Base-by-base conservation (phyloP, 2,329 filamentous ascomycete genomes). In the Anthostomella pinea region DNA sequence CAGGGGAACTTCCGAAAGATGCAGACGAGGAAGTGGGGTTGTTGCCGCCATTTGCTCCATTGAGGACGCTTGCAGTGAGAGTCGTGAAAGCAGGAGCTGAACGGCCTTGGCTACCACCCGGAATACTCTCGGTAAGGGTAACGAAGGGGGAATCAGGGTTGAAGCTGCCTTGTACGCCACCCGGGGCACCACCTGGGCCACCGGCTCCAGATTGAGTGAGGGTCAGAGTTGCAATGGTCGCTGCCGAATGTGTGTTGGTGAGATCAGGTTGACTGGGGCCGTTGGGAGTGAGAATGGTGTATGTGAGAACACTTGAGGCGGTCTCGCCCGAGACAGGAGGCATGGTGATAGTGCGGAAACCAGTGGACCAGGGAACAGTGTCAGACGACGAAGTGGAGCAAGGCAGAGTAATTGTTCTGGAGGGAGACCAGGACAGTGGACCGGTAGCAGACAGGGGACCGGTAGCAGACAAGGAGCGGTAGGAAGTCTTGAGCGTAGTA, bases 291-390 rank as follows among this genome's bases (percentile, higher is more conserved):
- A 54, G 45, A 22, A 57, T 47, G 13, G 52, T 53, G 36, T 56
- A 57, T 20, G 51, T 56, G 20, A 50, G 24, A 13, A 35, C 30
- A 27, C 43, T 44, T 13, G 51, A 35, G 22, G 35, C 39, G 38
- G 31, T 34, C 39, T 39, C 47, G 17, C 46, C 49, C 24, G 53
- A 31, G 26, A 28, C 40, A 25, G 51, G 46, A 26, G 53, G 49
- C 13, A 52, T 20, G 20, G 54, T 57, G 15, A 55, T 40, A 33
- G 52, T 57, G 25, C 55, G 47, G 27, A 46, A 54, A 33, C 52
- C 51, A 35, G 54, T 56, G 22, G 51, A 53, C 53, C 52, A 57
- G 16, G 50, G 44, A 26, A 40, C 41, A 36, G 32, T 40, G 22
- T 34, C 42, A 30, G 45, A 45, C 8, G 34, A 24, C 5, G 45